Evolutionary conservation across 2,329 filamentous ascomycete species (phyloP), one percentile per base, ranked within the genome.

Genomic region (Sporothrix euskadiensis): DNA sequence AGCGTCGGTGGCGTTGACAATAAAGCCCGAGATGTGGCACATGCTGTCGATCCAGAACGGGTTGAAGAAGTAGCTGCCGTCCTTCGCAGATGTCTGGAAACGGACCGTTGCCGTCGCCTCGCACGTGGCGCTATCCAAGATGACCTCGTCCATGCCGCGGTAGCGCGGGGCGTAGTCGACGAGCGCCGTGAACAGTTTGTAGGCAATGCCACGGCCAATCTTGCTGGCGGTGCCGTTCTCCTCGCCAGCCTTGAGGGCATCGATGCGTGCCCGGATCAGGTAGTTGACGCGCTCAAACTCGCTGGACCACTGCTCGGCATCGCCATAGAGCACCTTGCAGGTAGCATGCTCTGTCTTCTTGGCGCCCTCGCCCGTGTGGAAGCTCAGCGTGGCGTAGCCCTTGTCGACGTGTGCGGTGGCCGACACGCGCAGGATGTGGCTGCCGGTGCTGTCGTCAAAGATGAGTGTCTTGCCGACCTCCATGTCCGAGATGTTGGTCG

Each of bases 201-300:
- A 96, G 16, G 91, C 90, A 83, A 94, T 88, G 47, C 91, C 91
- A 35, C 91, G 89, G 69, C 91, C 88, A 75, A 94, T 88, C 82
- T 92, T 91, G 80, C 92, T 91, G 39, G 91, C 91, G 73, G 88
- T 86, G 54, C 91, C 91, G 47, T 84, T 85, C 77, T 88, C 83
- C 72, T 91, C 90, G 74, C 89, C 90, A 75, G 88, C 83, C 77
- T 86, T 83, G 2, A 91, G 85, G 35, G 84, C 81, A 26, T 89
- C 84, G 72, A 91, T 85, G 73, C 89, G 88, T 30, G 85, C 85
- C 78, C 89, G 88, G 79, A 95, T 89, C 49, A 94, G 84, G 79
- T 94, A 93, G 77, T 87, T 86, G 76, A 88, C 87, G 71, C 91
- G 90, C 74, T 89, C 85, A 83, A 91, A 92, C 78, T 92, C 90